Base-by-base conservation (phyloP, 129 eudicot genomes). In the Ambrosia artemisiifolia region DNA sequence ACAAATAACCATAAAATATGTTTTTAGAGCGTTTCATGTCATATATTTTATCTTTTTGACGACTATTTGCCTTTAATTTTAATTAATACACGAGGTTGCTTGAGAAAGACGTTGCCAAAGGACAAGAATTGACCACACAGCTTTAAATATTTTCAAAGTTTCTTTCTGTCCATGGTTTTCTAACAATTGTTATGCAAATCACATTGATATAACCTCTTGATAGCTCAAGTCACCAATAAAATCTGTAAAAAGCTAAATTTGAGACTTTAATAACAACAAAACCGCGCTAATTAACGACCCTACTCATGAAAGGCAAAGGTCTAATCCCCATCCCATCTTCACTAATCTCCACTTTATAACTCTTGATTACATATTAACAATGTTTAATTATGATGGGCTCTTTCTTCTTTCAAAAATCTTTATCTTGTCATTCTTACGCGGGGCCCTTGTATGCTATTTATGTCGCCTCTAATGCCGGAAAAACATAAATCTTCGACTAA, bases 401-500 rank as follows among this genome's bases (percentile, higher is more conserved):
- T 30, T 33, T 71, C 51, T 48, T 63, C 67, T 54, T 71, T 34
- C 50, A 19, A 47, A 70, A 42, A 66, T 56, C 43, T 75, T 46
- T 65, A 38, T 69, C 38, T 11, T 69, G 61, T 77, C 69, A 51
- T 76, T 79, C 14, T 74, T 74, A 65, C 30, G 63, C 12, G 78
- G 44, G 87, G 72, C 82, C 84, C 79, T 44, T 30, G 53, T 63
- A 32, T 72, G 12, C 72, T 51, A 75, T 74, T 32, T 43, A 72
- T 72, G 68, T 57, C 12, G n/a, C 67, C 59, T 70, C 24, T 51
- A 46, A 54, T 47, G 16, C 49, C 63, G 46, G 40, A 63, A 75
- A 69, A 47, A 38, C 57, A 30, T 65, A 40, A 78, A 72, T 5
- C 78, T 70, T 78, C 65, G 47, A 65, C 5, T 78, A 28, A 76